Evolutionary conservation across 2,329 filamentous ascomycete genomes (phyloP).

Genomic region (Aspergillus sp.): DNA sequence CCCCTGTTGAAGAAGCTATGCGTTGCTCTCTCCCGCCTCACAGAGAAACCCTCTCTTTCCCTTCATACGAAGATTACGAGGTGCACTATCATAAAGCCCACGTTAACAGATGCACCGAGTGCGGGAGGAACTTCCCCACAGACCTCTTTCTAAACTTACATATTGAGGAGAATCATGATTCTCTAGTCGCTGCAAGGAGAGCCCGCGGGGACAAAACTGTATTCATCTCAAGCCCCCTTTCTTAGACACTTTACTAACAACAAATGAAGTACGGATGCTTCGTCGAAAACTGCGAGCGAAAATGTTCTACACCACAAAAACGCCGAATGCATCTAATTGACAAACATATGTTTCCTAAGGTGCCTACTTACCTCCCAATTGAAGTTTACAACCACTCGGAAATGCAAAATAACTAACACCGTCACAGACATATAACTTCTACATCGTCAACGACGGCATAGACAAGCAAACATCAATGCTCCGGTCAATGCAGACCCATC

Average conservation of each 20-base stretch:
- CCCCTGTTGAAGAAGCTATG: conserved; percentile 56
- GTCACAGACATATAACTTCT: conserved; percentile 74
- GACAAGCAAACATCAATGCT: conserved; percentile 81
- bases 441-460: conserved; percentile 83
- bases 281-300: conserved; percentile 80
- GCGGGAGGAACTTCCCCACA: conserved; percentile 83
- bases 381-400: background rate
- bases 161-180: conserved; percentile 88
- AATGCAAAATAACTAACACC: background rate
- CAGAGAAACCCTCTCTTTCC: conserved; percentile 67
- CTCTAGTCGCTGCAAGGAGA: conserved; percentile 68
- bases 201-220: conserved; percentile 86
- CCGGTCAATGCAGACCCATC: conserved; percentile 37
- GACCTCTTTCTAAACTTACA: conserved; percentile 77
- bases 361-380: conserved; percentile 19
- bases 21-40: conserved; percentile 82
- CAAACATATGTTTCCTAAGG: conserved; percentile 85
- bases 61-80: conserved; percentile 78
- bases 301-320: conserved; percentile 81
- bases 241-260: background rate
- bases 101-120: conserved; percentile 80
- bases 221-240: conserved; percentile 34
- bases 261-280: conserved; percentile 78
- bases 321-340: conserved; percentile 85
- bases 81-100: conserved; percentile 80